Evolutionary conservation across 768 basidiomycete species (phyloP).

Genomic region (Tulasnella sp.): DNA sequence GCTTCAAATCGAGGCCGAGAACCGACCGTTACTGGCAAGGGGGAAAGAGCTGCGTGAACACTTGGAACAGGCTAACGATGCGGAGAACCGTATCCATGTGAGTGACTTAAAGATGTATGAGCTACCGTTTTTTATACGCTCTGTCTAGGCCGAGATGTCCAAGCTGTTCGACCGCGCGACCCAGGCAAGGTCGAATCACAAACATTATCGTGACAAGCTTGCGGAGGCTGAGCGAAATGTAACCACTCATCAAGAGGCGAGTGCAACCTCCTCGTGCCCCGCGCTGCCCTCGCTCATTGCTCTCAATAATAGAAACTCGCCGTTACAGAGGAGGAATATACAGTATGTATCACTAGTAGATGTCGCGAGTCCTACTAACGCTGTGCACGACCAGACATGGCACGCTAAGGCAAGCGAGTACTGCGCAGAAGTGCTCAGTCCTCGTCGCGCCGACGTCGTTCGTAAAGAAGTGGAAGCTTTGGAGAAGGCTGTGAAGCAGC

Average conservation of each 20-base stretch:
- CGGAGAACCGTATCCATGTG: constrained; percentile 35
- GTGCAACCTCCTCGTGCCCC: background rate
- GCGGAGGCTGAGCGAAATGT: constrained; percentile 38
- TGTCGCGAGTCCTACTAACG: background rate
- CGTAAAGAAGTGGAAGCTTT: constrained; percentile 52
- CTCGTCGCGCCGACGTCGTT: constrained; percentile 45
- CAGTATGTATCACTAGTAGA: constrained; percentile 29
- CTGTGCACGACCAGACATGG: constrained; percentile 40
- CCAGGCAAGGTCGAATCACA: constrained; percentile 36
- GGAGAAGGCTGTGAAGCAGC: constrained; percentile 50
- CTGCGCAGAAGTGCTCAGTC: constrained; percentile 45
- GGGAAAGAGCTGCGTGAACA: constrained; percentile 36
- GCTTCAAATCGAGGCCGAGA: constrained; percentile 35
- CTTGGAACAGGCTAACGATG: constrained; percentile 41
- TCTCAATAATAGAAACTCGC: background rate
- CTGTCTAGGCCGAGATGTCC: constrained; percentile 37
- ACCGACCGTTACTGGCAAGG: constrained; percentile 34
- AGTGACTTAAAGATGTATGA: background rate
- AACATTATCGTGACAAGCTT: constrained; percentile 43
- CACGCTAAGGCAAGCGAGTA: constrained; percentile 49
- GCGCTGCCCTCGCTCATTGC: background rate
- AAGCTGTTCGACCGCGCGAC: constrained; percentile 39
- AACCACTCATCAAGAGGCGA: constrained; percentile 30
- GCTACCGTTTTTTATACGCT: background rate
- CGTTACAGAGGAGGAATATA: constrained; percentile 42